Evolutionary conservation across 139 green algal species (phyloP).

Genomic region (Chlorokybus atmophyticus): DNA sequence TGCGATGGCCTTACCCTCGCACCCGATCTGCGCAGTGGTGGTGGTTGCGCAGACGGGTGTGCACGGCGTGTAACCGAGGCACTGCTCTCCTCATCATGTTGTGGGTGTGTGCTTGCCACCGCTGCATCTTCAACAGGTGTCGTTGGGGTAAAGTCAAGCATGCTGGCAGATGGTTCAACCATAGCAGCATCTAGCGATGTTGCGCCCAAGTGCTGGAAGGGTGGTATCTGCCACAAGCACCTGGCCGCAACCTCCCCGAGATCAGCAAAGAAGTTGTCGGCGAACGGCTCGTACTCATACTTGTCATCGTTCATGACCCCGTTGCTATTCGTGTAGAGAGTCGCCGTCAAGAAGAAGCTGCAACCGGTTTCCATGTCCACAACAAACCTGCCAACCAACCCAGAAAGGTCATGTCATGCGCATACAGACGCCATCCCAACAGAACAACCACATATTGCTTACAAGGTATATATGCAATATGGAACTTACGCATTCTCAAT

Average conservation of each 20-base stretch:
- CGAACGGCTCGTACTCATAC: conserved; percentile 30
- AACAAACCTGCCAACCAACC: conserved; percentile 13
- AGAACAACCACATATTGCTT: neutral
- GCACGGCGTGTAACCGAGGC: too few relatives aligned
- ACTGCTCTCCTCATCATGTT: too few relatives aligned
- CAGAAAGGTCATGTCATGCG: neutral
- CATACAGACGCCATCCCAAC: neutral
- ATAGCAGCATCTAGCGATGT: too few relatives aligned
- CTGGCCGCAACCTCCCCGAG: conserved; percentile 23
- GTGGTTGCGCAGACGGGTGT: too few relatives aligned
- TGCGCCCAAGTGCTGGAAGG: conserved; percentile 1
- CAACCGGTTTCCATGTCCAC: conserved; percentile 28
- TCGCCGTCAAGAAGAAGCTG: conserved; percentile 30
- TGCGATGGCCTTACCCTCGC: too few relatives aligned
- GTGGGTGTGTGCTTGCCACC: too few relatives aligned
- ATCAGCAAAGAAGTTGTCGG: conserved; percentile 19
- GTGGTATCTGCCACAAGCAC: conserved; percentile 19
- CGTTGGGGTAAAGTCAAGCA: too few relatives aligned
- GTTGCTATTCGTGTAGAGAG: conserved; percentile 36
- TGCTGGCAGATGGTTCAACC: too few relatives aligned
- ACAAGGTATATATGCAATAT: neutral
- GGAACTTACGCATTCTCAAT: conserved; percentile 26
- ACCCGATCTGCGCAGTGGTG: too few relatives aligned
- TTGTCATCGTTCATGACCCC: conserved; percentile 32
- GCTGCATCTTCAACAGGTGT: too few relatives aligned